phyloP scores from a whole-genome alignment of 345 rosid genomes.

The Citropsis articulata region DNA sequence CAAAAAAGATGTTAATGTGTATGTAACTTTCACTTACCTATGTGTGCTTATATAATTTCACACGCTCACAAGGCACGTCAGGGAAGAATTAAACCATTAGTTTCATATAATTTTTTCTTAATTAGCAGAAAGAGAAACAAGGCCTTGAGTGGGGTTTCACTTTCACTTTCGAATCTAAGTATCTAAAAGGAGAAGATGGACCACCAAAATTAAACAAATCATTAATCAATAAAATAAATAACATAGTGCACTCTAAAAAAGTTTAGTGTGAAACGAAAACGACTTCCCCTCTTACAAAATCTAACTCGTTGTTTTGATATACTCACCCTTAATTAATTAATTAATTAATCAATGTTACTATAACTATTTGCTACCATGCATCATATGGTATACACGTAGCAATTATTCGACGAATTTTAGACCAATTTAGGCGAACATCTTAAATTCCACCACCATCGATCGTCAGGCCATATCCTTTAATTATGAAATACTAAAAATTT shows the following conservation, averaged over 20 bases:
- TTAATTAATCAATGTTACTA: neutral
- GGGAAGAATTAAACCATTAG: neutral
- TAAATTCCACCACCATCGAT: neutral
- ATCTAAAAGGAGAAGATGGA: slow-evolving; percentile 23
- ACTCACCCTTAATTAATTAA: neutral
- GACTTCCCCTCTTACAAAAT: slow-evolving; percentile 20
- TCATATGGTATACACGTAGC: slow-evolving; percentile 7
- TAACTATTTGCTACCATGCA: slow-evolving; percentile 7
- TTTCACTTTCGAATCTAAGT: slow-evolving; percentile 39
- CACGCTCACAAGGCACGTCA: neutral
- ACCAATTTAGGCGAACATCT: neutral
- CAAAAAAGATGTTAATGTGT: neutral
- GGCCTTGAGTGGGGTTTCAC: slow-evolving; percentile 28
- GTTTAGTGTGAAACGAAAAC: slow-evolving; percentile 22
- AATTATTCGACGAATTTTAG: neutral
- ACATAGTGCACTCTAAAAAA: slow-evolving; percentile 2
- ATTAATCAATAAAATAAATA: slow-evolving; percentile 1
- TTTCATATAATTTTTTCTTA: slow-evolving; percentile 1
- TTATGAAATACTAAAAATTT: neutral
- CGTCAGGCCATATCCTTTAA: neutral
- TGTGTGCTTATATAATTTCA: neutral
- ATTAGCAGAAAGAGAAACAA: slow-evolving; percentile 15
- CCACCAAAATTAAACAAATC: slow-evolving; percentile 18
- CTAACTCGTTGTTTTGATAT: neutral
- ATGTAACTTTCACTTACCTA: neutral